Percentiles rank a stretch among this genome's conserved stretches.
Evolutionary conservation across 192 early-diverging fungal species (phyloP).

Genomic region (Coemansia sp.): DNA sequence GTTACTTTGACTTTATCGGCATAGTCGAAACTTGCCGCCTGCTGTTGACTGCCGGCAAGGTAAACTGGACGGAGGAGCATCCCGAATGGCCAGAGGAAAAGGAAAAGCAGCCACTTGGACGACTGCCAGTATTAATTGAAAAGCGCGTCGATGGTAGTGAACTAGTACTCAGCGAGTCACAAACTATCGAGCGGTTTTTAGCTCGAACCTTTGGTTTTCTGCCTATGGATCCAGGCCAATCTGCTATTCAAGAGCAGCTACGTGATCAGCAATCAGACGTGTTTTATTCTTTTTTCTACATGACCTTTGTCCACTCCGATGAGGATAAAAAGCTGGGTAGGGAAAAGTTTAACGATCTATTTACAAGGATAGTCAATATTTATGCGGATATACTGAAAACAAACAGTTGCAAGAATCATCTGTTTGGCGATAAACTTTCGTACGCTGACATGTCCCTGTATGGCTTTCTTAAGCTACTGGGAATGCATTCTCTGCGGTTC

Average conservation of each 20-base stretch:
- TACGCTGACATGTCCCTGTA: constrained; percentile 46
- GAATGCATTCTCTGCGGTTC: background rate
- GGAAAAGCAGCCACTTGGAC: constrained; percentile 29
- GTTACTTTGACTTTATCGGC: constrained; percentile 25
- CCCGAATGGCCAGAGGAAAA: constrained; percentile 30
- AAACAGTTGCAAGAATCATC: constrained; percentile 56
- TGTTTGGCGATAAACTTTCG: constrained; percentile 52
- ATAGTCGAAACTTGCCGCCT: constrained; percentile 21
- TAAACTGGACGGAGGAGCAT: constrained; percentile 28
- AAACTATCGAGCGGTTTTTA: constrained; percentile 55
- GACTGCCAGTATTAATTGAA: constrained; percentile 25
- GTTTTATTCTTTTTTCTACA: background rate
- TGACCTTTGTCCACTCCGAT: background rate
- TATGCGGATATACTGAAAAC: constrained; percentile 39
- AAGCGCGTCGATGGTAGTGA: constrained; percentile 17
- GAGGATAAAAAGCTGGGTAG: background rate
- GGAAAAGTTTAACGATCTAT: constrained; percentile 7
- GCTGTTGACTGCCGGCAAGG: constrained; percentile 40
- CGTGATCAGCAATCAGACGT: constrained; percentile 16
- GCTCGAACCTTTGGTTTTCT: constrained; percentile 47
- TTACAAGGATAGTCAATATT: constrained; percentile 24
- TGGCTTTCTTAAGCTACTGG: constrained; percentile 21
- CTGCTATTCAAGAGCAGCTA: constrained; percentile 21
- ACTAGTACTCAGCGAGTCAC: constrained; percentile 40
- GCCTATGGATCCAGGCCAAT: constrained; percentile 23